Percentiles rank a stretch among this genome's conserved stretches.
Conservation (phyloP, 2,329 filamentous ascomycete species). For the Xylaria digitata region DNA sequence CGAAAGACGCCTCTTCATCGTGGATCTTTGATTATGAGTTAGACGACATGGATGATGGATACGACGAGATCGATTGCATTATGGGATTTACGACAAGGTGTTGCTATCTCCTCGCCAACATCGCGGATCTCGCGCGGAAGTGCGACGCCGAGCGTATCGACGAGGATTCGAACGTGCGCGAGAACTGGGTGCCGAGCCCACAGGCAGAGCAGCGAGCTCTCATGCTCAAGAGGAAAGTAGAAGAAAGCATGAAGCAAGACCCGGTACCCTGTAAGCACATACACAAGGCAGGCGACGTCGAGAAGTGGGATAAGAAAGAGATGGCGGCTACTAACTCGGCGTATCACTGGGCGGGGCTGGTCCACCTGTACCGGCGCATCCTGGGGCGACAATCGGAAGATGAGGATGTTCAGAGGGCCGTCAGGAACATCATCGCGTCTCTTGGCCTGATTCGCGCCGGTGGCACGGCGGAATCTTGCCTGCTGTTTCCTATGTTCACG, state of each 20-base stretch:
- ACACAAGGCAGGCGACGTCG: constrained; percentile 61
- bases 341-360: constrained; percentile 81
- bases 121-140: constrained; percentile 75
- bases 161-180: constrained; percentile 59
- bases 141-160: constrained; percentile 75
- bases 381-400: constrained; percentile 70
- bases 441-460: constrained; percentile 72
- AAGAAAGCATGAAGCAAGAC: constrained; percentile 62
- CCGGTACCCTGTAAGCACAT: constrained; percentile 60
- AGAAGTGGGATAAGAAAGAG: constrained; percentile 70
- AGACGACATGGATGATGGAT: constrained; percentile 63
- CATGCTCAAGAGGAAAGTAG: constrained; percentile 70
- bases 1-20: constrained; percentile 61
- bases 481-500: constrained; percentile 85
- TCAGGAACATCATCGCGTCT: constrained; percentile 71
- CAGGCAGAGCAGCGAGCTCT: constrained; percentile 67
- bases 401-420: constrained; percentile 69
- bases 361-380: constrained; percentile 80
- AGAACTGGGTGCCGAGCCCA: constrained; percentile 68
- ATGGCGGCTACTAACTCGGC: constrained; percentile 79
- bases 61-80: constrained; percentile 81
- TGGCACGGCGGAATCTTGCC: constrained; percentile 77
- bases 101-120: constrained; percentile 75
- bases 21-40: constrained; percentile 63
- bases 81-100: constrained; percentile 81